phyloP scores from a whole-genome alignment of 805 yeast genomes.

The Myxozyma nipponensis region DNA sequence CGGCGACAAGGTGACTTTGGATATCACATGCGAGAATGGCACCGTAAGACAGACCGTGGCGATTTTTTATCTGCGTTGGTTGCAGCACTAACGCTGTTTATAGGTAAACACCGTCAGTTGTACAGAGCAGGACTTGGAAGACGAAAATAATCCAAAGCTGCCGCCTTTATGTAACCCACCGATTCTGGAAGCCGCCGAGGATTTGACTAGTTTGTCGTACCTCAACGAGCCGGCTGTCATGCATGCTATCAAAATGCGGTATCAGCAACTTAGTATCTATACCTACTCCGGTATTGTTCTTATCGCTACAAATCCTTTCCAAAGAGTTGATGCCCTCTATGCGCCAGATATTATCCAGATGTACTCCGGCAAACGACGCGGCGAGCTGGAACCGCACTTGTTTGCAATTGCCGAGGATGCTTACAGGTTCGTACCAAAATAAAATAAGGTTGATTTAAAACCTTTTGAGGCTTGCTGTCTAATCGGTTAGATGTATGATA shows the following conservation, averaged over 20 bases:
- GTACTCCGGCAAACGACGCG: slow-evolving; percentile 87
- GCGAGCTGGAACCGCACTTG: slow-evolving; percentile 94
- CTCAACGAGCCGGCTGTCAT: slow-evolving; percentile 94
- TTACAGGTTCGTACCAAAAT: slow-evolving; percentile 40
- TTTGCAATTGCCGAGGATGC: slow-evolving; percentile 98
- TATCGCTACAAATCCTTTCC: slow-evolving; percentile 95
- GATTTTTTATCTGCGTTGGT: not conserved
- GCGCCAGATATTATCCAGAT: slow-evolving; percentile 92
- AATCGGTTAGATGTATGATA: slow-evolving; percentile 70
- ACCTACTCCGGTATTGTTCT: slow-evolving; percentile 96
- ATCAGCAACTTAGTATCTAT: slow-evolving; percentile 83
- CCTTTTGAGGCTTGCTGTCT: not conserved
- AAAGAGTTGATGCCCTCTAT: slow-evolving; percentile 82
- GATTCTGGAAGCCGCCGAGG: slow-evolving; percentile 87
- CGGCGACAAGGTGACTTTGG: slow-evolving; percentile 47
- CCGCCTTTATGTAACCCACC: slow-evolving; percentile 91
- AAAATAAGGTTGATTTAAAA: not conserved
- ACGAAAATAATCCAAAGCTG: slow-evolving; percentile 48
- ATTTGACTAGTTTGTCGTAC: slow-evolving; percentile 85
- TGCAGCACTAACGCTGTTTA: not conserved
- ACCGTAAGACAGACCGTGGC: slow-evolving; percentile 28
- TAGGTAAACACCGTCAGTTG: slow-evolving; percentile 29
- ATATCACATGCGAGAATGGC: slow-evolving; percentile 52
- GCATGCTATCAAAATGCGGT: slow-evolving; percentile 86
- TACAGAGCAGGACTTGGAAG: slow-evolving; percentile 25